Conservation (phyloP, 495 filamentous ascomycete genomes). For the Podospora bellae-mahoneyi region DNA sequence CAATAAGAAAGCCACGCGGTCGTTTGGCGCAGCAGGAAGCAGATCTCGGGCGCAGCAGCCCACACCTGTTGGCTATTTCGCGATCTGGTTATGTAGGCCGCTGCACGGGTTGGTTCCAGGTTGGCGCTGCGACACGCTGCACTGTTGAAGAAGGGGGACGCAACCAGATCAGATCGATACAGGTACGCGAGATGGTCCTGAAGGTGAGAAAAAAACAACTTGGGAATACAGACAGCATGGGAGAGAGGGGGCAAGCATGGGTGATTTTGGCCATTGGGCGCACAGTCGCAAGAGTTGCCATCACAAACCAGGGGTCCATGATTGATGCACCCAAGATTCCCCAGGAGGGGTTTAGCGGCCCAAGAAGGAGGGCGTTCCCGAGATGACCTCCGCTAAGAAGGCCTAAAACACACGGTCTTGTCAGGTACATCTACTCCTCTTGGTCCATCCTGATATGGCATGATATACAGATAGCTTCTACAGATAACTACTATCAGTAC, state of each 20-base stretch:
- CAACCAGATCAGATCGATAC: too few relatives aligned
- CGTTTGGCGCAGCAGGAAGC: neutral
- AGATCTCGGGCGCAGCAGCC: neutral
- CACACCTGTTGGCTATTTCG: neutral
- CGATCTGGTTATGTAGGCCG: neutral
- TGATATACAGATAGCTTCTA: neutral
- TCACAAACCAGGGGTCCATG: slow-evolving; percentile 9
- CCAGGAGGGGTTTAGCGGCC: slow-evolving; percentile 19
- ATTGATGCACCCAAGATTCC: slow-evolving; percentile 9
- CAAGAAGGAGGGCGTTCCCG: slow-evolving; percentile 9
- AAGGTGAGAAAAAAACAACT: neutral
- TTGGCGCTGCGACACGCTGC: too few relatives aligned
- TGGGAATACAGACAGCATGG: neutral
- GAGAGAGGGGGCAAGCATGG: neutral
- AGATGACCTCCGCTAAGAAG: slow-evolving; percentile 11
- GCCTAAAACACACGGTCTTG: neutral
- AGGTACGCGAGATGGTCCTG: neutral
- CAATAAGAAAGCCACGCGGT: neutral
- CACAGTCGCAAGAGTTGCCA: slow-evolving; percentile 6
- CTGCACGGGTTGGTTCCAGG: too few relatives aligned
- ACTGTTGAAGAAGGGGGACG: too few relatives aligned
- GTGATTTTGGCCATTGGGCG: neutral
- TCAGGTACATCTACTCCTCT: neutral
- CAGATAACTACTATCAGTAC: neutral
- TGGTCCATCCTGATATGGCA: slow-evolving; percentile 1